Evolutionary conservation across 805 yeast genomes (phyloP), one percentile per base, ranked within the genome.

Genomic region (Spencermartinsiella europaea): DNA sequence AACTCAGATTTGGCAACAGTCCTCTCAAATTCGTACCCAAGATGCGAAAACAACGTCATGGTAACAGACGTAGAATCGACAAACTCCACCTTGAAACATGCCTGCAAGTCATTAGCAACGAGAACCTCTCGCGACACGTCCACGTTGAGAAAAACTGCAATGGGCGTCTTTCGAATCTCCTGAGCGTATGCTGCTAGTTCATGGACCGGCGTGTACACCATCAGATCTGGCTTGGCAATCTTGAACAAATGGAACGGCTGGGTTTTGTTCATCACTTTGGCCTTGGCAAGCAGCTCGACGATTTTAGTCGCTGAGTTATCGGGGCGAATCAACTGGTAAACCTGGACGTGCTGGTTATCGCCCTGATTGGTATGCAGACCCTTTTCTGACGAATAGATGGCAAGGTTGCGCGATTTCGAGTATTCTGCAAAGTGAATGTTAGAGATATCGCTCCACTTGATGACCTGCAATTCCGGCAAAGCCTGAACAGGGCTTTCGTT

Each of bases 211-310:
- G 66, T 59, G 47, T 51, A 66, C 50, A 50, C 51, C 12, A 55
- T 47, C 14, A 63, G 51, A 22, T 56, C 58, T 2, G 59, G 54
- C 2, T 53, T 47, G 5, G 57, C 20, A 7, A 37, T 19, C 53
- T 75, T 79, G 71, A 91, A 91, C 27, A 91, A 67, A 67, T 90
- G 96, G 66, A 90, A 88, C 2, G 96, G 90, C 40, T 88, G 84
- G 1, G 81, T 76, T 59, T 91, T 90, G 59, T 80, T 79, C 45
- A 90, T 70, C 17, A 87, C 75, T 50, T 78, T 79, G 0, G 95
- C 84, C 61, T 85, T 83, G 48, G 80, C 77, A 4, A 83, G 60
- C 33, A 80, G 66, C 43, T 78, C 80, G 28, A 82, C 72, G 34
- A 84, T 71, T 44, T 72, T 73, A 20, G 62, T 47, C 2, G 70